These are phyloP conservation scores for Cicer arietinum DNA, from an alignment of 306 rosid genomes.

Conservation along the genomic window DNA sequence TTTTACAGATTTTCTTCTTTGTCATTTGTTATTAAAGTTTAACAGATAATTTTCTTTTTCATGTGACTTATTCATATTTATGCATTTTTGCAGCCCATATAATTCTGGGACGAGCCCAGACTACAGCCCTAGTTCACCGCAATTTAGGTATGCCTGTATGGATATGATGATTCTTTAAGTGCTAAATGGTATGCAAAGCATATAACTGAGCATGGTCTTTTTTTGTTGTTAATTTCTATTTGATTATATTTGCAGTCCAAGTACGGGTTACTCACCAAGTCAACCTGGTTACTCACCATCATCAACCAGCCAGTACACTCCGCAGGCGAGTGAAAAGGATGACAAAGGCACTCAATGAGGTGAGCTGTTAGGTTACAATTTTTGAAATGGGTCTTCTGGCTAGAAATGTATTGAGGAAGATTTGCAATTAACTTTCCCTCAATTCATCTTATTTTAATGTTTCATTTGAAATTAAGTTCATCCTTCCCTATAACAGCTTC, in stretches of 20 bases:
- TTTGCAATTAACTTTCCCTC: neutral
- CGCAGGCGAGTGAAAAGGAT: conserved; percentile 81
- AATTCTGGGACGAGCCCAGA: conserved; percentile 88
- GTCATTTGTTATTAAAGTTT: neutral
- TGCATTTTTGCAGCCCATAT: conserved; percentile 68
- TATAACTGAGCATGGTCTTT: conserved; percentile 28
- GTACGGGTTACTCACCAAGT: conserved; percentile 97
- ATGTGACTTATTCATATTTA: conserved; percentile 12
- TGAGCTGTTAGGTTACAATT: conserved; percentile 32
- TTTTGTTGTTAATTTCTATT: conserved; percentile 5
- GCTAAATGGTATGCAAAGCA: neutral
- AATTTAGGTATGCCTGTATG: conserved; percentile 64
- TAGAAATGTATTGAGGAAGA: neutral
- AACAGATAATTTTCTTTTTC: neutral
- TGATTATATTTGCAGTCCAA: conserved; percentile 65
- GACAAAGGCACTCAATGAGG: conserved; percentile 62
- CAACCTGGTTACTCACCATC: conserved; percentile 99
- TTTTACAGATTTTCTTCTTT: neutral
- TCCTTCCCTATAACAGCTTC: too few species aligned
- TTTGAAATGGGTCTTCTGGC: conserved; percentile 8
- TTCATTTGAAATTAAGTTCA: too few species aligned
- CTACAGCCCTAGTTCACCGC: conserved; percentile 93
- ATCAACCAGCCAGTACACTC: conserved; percentile 93
- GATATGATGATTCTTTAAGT: neutral
- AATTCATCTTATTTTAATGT: too few species aligned